phyloP scores from a whole-genome alignment of 306 rosid species.

The Castanea mollissima region DNA sequence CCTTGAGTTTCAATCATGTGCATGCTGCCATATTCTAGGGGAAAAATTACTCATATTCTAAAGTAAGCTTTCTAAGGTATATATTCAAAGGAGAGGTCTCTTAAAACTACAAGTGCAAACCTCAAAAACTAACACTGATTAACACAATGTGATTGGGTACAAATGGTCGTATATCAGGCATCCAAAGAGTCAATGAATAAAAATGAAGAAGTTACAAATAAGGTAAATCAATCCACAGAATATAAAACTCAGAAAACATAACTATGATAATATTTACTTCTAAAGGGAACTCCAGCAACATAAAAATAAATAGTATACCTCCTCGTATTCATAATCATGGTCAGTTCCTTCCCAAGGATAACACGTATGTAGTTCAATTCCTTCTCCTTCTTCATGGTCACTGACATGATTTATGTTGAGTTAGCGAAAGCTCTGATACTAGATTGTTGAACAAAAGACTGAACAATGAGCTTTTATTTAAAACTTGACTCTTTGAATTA shows the following conservation, averaged over 20 bases:
- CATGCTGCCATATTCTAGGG: no score
- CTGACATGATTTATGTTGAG: conserved; percentile 17
- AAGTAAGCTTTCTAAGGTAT: no score
- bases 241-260: not conserved
- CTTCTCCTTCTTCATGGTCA: conserved; percentile 68
- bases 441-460: no score
- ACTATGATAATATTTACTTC: not conserved
- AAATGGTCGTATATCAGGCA: not conserved
- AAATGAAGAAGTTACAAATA: not conserved
- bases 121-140: not conserved
- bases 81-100: no score
- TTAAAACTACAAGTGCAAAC: not conserved
- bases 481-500: no score
- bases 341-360: conserved; percentile 96
- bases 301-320: conserved; percentile 32
- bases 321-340: conserved; percentile 83
- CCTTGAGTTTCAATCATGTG: no score
- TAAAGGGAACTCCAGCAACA: not conserved
- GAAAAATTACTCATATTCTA: no score
- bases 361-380: conserved; percentile 29
- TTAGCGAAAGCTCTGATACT: no score
- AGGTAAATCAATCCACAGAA: not conserved
- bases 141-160: not conserved
- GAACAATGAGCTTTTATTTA: no score
- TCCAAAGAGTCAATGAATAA: not conserved